These are phyloP conservation scores for Cronartium quercuum DNA, from an alignment of 1,284 basidiomycete genomes.

Conservation along the genomic window DNA sequence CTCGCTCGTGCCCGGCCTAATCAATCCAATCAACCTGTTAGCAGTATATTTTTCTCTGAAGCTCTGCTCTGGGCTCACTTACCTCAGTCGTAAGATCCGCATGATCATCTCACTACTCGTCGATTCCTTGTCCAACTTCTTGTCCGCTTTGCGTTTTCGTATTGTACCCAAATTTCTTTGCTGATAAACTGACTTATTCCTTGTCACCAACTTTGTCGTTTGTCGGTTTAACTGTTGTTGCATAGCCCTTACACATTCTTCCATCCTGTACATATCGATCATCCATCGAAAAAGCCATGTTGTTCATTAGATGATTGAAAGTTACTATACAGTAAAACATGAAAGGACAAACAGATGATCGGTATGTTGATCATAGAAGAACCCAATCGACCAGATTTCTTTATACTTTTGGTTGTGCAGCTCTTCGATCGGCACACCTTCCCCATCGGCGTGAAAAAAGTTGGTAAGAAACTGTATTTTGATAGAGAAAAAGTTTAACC, in stretches of 20 bases:
- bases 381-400: conserved; percentile 49
- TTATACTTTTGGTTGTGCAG: conserved; percentile 96
- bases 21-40: neutral
- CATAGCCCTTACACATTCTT: conserved; percentile 88
- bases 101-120: conserved; percentile 79
- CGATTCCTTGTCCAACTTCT: conserved; percentile 62
- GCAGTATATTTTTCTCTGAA: neutral
- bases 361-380: conserved; percentile 6
- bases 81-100: conserved; percentile 88
- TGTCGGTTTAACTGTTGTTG: conserved; percentile 68
- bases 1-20: conserved; percentile 70
- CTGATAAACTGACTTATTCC: conserved; percentile 85
- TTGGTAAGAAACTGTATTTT: conserved; percentile 87
- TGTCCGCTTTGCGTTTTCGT: conserved; percentile 85
- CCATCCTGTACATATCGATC: conserved; percentile 48
- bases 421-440: conserved; percentile 71
- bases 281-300: conserved; percentile 20
- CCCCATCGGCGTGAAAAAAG: conserved; percentile 91
- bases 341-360: conserved; percentile 24
- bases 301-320: conserved; percentile 39
- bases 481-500: conserved; percentile 13
- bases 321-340: neutral
- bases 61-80: conserved; percentile 43
- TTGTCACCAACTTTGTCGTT: conserved; percentile 58
- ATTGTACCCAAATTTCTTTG: conserved; percentile 88